A percentile compares a stretch with the other conserved stretches of the same genome.
Conservation (phyloP, 208 protist genomes). For the Herpetomonas tarakana region DNA sequence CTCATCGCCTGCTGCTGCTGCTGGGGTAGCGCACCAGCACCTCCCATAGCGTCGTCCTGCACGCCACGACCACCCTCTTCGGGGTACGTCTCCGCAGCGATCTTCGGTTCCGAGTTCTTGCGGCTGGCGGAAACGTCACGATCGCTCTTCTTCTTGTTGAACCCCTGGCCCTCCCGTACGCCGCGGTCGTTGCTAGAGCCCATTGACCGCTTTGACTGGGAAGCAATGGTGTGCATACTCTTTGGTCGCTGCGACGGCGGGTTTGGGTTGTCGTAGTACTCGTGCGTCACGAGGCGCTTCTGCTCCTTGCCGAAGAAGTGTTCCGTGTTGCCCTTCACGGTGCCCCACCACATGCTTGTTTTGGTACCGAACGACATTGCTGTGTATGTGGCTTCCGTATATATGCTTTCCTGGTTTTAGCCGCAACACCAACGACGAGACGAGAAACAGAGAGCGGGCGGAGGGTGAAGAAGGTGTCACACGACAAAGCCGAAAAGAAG, state of each 20-base stretch:
- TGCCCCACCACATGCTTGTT: slow-evolving; percentile 63
- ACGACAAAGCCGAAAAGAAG: too few species aligned
- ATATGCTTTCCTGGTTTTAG: too few species aligned
- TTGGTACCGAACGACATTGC: slow-evolving; percentile 65
- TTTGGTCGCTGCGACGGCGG: slow-evolving; percentile 27
- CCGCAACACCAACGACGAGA: too few species aligned
- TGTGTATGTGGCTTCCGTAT: not conserved
- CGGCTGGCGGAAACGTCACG: slow-evolving; percentile 1
- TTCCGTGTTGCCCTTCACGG: slow-evolving; percentile 49
- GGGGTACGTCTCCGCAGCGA: not conserved
- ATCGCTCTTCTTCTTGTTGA: not conserved
- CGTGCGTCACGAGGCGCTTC: slow-evolving; percentile 49
- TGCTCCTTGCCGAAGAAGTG: slow-evolving; percentile 54
- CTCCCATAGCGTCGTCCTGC: slow-evolving; percentile 8
- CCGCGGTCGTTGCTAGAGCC: slow-evolving; percentile 22
- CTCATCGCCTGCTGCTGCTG: slow-evolving; percentile 12
- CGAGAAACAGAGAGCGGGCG: too few species aligned
- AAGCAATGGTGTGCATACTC: slow-evolving; percentile 39
- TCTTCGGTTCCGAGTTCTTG: not conserved
- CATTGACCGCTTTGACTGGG: not conserved
- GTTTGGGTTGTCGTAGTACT: slow-evolving; percentile 59
- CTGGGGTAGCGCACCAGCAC: not conserved
- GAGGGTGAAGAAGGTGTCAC: too few species aligned
- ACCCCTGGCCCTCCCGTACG: not conserved
- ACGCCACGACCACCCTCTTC: slow-evolving; percentile 5